A percentile compares a stretch with the other conserved stretches of the same genome.
phyloP scores from a whole-genome alignment of 441 rosid genomes.

The Gossypium schwendimanii region DNA sequence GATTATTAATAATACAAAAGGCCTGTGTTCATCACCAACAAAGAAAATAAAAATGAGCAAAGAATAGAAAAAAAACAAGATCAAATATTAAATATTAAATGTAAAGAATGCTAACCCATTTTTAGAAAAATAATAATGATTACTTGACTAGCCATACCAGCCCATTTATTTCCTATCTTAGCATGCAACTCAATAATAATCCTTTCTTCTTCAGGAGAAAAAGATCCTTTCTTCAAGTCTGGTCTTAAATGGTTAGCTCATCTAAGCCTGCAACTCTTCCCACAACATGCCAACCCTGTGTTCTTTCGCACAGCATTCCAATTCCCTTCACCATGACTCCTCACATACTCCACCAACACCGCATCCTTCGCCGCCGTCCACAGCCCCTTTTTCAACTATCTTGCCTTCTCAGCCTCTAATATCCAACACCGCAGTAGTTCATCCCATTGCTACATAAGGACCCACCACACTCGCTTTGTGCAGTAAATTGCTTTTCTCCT shows the following conservation, averaged over 20 bases:
- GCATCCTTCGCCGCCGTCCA: slow-evolving; percentile 82
- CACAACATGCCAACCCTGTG: slow-evolving; percentile 74
- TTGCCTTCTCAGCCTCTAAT: too few species aligned
- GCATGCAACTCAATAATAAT: slow-evolving; percentile 72
- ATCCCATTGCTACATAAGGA: not conserved
- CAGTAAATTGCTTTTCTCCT: not conserved
- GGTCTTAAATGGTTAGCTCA: slow-evolving; percentile 27
- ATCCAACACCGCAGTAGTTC: too few species aligned
- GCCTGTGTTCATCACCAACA: too few species aligned
- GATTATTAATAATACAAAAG: too few species aligned
- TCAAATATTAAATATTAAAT: not conserved
- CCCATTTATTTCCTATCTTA: slow-evolving; percentile 50
- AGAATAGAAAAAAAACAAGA: too few species aligned
- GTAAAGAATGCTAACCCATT: not conserved
- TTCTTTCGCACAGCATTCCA: slow-evolving; percentile 76
- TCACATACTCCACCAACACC: slow-evolving; percentile 56
- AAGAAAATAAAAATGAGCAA: too few species aligned
- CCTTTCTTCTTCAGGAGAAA: slow-evolving; percentile 63
- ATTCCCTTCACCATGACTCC: slow-evolving; percentile 76
- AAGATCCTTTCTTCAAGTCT: slow-evolving; percentile 67
- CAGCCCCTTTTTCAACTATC: slow-evolving; percentile 66
- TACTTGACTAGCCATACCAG: slow-evolving; percentile 38
- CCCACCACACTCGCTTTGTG: slow-evolving; percentile 30
- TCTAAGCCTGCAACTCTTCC: slow-evolving; percentile 87
- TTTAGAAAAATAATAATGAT: not conserved